Evolutionary conservation across 2,329 filamentous ascomycete species (phyloP), one percentile per base, ranked within the genome.

Genomic region (Paecilomyces fulvus): DNA sequence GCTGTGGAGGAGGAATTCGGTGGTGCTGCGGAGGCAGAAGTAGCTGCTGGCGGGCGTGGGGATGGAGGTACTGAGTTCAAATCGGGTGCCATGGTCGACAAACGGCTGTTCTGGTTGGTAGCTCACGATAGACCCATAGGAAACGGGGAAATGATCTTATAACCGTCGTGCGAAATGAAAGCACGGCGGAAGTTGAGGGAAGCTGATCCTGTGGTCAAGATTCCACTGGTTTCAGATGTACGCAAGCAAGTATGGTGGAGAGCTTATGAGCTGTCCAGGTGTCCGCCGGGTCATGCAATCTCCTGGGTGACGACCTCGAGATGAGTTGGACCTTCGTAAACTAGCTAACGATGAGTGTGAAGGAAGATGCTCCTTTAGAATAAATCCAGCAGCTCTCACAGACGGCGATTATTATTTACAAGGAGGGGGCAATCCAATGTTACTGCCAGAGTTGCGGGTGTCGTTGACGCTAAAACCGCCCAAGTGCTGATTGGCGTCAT

Each of bases 61-160:
- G 69, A 68, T 43, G 69, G 66, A 57, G 72, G 65, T 21, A 77
- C 67, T 2, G 75, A 71, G 61, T 76, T 80, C 58, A 78, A 63
- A 61, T 81, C 79, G 54, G 78, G 74, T 53, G 79, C 70, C 78
- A 81, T 81, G 46, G 55, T 57, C 23, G 17, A 28, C 30, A 51
- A 30, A 30, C 54, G 52, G 20, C 50, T 23, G 20, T 31, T 51
- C 51, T 54, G 28, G 30, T 51, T 55, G 49, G 37, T 4, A 49
- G 46, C 43, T 25, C 11, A 33, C 21, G 37, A 46, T 43, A 37
- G 25, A 20, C 30, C 23, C 50, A 14, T 52, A 25, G 28, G 20
- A 52, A 17, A 33, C 28, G 28, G 50, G 25, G 12, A 21, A 49
- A n/a, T 43, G 37, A 20, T 43, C n/a, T 43, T 43, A 43, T 20